Evolutionary conservation across 2,329 filamentous ascomycete species (phyloP).

Genomic region (Rhytidhysteron rufulum): DNA sequence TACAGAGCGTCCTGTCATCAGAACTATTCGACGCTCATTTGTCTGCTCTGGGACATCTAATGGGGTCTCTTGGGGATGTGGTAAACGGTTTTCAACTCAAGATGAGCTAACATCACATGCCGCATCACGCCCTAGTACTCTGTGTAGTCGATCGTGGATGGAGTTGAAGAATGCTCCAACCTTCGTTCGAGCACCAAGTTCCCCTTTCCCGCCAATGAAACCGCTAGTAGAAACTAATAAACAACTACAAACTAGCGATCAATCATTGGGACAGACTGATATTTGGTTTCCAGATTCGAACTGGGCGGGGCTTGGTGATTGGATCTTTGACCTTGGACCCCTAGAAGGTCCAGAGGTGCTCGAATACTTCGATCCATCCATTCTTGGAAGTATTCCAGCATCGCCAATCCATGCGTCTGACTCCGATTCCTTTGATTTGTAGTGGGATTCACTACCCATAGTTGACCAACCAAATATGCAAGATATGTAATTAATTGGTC

Average conservation of each 20-base stretch:
- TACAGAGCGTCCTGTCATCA: background rate
- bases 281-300: constrained; percentile 43
- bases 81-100: background rate
- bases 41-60: background rate
- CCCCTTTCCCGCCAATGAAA: no score
- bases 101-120: background rate
- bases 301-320: constrained; percentile 38
- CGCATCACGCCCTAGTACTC: background rate
- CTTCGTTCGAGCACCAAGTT: no score
- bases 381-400: no score
- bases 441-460: no score
- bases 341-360: no score
- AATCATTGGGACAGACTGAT: constrained; percentile 28
- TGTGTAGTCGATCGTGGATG: background rate
- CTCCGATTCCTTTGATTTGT: no score
- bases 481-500: no score
- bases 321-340: background rate
- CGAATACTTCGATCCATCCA: no score
- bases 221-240: no score
- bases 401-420: no score
- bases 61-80: background rate
- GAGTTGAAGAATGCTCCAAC: background rate
- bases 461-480: no score
- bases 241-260: no score
- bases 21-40: background rate